Base-by-base conservation (phyloP, 1,284 basidiomycete genomes). In the Tilletia walkeri region DNA sequence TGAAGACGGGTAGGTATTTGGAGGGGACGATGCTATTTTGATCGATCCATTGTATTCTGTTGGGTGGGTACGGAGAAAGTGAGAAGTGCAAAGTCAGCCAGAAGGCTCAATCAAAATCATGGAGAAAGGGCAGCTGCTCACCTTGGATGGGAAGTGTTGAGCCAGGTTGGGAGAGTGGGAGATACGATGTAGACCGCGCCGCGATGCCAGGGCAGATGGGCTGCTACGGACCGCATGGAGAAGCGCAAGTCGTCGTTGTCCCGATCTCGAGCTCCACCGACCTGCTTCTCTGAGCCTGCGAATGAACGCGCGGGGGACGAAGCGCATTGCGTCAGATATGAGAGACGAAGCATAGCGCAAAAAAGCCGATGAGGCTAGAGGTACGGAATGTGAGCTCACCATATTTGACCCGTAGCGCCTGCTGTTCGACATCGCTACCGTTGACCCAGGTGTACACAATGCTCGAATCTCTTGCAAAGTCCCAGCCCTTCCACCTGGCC, bases 201-300 rank as follows among this genome's bases (percentile, higher is more conserved):
- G 30, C 47, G 48, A 24, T 69, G 68, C 68, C 68, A 69, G 18
- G 68, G 68, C 61, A 69, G 49, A 53, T 69, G 47, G 18, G 9
- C 34, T 9, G 47, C 59, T 18, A 69, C 16, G 24, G 68, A 49
- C 6, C 68, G 30, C 59, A 69, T 41, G 5, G 49, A 56, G 41
- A 66, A 69, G 38, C 36, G 61, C 38, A 69, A 63, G 34, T 69
- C 68, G 30, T 69, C 59, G 30, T 69, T 69, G 68, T 69, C 68
- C 2, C 68, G 63, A 65, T 69, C 68, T n/a, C 68, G 45, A 30
- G 53, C 61, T 24, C 68, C 68, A 50, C 59, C 68, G 4, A 66
- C 66, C 16, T 54, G 53, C 12, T 53, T 67, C 48, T 30, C 67
- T 34, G 59, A 63, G 30, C 59, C 59, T 63, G 59, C n/a, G 56